A percentile compares a stretch with the other conserved stretches of the same genome.
Evolutionary conservation across 1,139 yeast genomes (phyloP).

Genomic region (Hansenula lynferdii): DNA sequence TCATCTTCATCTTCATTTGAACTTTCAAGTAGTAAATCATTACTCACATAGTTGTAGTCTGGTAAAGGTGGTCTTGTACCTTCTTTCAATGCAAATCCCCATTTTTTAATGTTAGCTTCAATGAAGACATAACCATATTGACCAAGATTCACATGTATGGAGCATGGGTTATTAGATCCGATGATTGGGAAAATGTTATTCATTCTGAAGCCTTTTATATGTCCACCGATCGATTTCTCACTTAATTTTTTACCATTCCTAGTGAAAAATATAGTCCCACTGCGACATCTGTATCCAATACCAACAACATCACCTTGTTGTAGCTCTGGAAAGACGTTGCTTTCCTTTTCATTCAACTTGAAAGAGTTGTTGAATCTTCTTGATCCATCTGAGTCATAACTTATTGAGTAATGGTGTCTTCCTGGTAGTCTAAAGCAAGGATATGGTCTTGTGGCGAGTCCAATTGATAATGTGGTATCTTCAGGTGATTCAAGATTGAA

Average conservation of each 20-base stretch:
- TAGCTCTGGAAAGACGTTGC: slow-evolving; percentile 66
- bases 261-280: slow-evolving; percentile 84
- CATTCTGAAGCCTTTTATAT: slow-evolving; percentile 69
- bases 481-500: slow-evolving; percentile 55
- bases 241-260: slow-evolving; percentile 83
- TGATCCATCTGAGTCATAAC: slow-evolving; percentile 82
- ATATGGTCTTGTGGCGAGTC: slow-evolving; percentile 83
- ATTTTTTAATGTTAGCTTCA: slow-evolving; percentile 85
- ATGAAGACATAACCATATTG: slow-evolving; percentile 91
- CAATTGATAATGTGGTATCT: slow-evolving; percentile 53
- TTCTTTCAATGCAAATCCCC: slow-evolving; percentile 80
- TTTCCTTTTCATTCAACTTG: slow-evolving; percentile 40
- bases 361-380: slow-evolving; percentile 80
- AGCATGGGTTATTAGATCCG: slow-evolving; percentile 76
- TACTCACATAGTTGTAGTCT: slow-evolving; percentile 48
- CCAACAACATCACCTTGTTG: slow-evolving; percentile 90
- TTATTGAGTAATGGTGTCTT: slow-evolving; percentile 70
- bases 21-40: slow-evolving; percentile 33
- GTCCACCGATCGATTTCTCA: slow-evolving; percentile 68
- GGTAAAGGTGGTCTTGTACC: slow-evolving; percentile 77
- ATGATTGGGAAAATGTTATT: slow-evolving; percentile 85
- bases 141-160: slow-evolving; percentile 80
- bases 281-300: slow-evolving; percentile 74
- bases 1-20: slow-evolving; percentile 30
- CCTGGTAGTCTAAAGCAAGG: slow-evolving; percentile 84